Conservation (phyloP, 768 basidiomycete species). For the Tulasnella sp. region DNA sequence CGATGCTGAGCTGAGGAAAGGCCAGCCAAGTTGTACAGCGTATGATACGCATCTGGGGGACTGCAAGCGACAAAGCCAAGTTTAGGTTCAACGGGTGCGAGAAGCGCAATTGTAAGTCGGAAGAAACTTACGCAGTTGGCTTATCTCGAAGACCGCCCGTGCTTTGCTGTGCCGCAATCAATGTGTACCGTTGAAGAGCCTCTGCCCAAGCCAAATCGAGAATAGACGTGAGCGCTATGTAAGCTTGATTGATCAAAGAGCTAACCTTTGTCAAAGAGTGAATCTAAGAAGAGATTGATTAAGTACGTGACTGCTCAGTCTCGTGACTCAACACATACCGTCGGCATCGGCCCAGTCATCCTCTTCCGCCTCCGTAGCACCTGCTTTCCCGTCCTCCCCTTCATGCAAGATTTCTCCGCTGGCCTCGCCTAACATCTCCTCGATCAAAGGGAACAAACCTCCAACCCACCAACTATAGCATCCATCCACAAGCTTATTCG, state of each 20-base stretch:
- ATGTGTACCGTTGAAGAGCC: constrained; percentile 85
- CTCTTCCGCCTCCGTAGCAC: constrained; percentile 41
- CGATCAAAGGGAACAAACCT: constrained; percentile 78
- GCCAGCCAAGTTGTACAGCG: constrained; percentile 88
- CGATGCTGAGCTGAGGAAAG: constrained; percentile 87
- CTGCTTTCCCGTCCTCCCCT: not conserved
- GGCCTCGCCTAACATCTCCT: constrained; percentile 46
- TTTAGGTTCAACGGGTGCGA: too few relatives aligned
- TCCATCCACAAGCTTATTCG: constrained; percentile 98
- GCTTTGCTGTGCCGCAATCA: constrained; percentile 83
- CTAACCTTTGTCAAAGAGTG: constrained; percentile 57
- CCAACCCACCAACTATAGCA: constrained; percentile 99
- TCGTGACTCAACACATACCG: constrained; percentile 48
- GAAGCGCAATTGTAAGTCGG: not conserved
- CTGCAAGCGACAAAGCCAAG: constrained; percentile 48
- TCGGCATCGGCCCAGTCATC: constrained; percentile 73
- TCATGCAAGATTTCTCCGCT: constrained; percentile 38
- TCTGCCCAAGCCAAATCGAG: constrained; percentile 34
- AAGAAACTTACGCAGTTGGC: constrained; percentile 76
- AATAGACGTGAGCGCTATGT: not conserved
- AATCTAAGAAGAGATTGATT: constrained; percentile 47
- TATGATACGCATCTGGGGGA: constrained; percentile 93
- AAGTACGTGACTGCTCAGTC: not conserved
- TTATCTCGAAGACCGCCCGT: constrained; percentile 92
- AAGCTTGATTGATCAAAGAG: not conserved